These are phyloP conservation scores for Ceratocystis diversiconidia DNA, from an alignment of 2,329 filamentous ascomycete genomes.

Conservation along the genomic window DNA sequence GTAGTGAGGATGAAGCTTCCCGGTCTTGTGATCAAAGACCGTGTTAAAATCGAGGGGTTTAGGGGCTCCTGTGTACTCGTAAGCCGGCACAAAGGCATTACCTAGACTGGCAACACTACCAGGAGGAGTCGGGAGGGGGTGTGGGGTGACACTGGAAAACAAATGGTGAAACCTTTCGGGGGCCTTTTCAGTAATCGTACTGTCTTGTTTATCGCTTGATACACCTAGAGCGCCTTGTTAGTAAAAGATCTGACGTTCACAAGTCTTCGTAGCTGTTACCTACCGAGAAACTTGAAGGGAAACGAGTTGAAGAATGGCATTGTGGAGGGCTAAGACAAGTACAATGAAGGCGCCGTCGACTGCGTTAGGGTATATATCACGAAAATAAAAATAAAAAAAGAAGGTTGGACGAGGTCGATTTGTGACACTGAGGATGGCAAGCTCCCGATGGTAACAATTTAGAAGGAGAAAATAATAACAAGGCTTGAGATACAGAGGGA, in stretches of 20 bases:
- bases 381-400: neutral
- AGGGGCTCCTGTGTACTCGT: constrained; percentile 6
- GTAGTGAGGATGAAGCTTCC: constrained; percentile 5
- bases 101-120: neutral
- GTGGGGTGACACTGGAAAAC: neutral
- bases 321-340: neutral
- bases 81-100: constrained; percentile 6
- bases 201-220: neutral
- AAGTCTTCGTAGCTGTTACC: neutral
- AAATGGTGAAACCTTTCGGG: neutral
- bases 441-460: neutral
- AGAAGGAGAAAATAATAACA: neutral
- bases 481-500: neutral
- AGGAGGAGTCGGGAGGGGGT: neutral
- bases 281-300: neutral
- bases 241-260: neutral
- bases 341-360: neutral
- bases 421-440: neutral
- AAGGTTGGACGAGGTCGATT: neutral
- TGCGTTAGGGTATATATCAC: neutral
- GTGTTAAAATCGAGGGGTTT: neutral
- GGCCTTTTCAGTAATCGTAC: neutral
- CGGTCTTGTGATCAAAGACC: constrained; percentile 7
- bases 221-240: neutral
- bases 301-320: neutral